Evolutionary conservation across 2,329 filamentous ascomycete genomes (phyloP).

Genomic region (Monosporascus cannonballus): DNA sequence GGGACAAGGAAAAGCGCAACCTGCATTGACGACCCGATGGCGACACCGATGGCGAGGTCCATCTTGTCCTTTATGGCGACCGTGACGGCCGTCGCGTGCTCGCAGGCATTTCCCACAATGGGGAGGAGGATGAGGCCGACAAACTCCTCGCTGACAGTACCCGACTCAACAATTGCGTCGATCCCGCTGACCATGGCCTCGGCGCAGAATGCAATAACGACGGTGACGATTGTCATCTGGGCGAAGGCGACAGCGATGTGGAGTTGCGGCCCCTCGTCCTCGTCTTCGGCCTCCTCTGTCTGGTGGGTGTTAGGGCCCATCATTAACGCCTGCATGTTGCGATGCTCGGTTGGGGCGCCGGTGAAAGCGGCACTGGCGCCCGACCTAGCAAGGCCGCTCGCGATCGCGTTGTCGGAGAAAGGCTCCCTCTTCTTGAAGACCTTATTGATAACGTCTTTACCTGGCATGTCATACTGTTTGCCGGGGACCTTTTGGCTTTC

Average conservation of each 20-base stretch:
- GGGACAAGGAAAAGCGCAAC: conserved; percentile 76
- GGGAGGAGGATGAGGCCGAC: conserved; percentile 75
- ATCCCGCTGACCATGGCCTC: conserved; percentile 75
- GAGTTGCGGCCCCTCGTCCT: conserved; percentile 69
- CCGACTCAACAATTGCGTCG: conserved; percentile 55
- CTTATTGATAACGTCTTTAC: background rate
- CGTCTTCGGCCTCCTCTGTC: conserved; percentile 56
- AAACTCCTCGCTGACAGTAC: conserved; percentile 63
- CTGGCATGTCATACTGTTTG: conserved; percentile 7
- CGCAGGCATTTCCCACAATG: conserved; percentile 78
- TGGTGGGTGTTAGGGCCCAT: conserved; percentile 30
- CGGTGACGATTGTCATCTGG: conserved; percentile 67
- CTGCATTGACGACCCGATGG: conserved; percentile 74
- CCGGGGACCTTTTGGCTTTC: conserved; percentile 64
- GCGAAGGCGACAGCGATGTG: conserved; percentile 65
- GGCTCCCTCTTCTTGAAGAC: conserved; percentile 17
- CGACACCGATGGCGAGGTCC: conserved; percentile 76
- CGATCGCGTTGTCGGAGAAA: conserved; percentile 15
- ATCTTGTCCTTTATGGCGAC: conserved; percentile 81
- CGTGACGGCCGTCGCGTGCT: conserved; percentile 75
- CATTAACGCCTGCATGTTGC: conserved; percentile 39
- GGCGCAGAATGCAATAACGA: conserved; percentile 73
- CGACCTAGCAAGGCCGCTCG: conserved; percentile 15
- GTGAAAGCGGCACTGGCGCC: conserved; percentile 11
- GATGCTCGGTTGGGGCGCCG: conserved; percentile 25